These are phyloP conservation scores for Leccinum subgranulosum DNA, from an alignment of 768 basidiomycete genomes.

Conservation along the genomic window DNA sequence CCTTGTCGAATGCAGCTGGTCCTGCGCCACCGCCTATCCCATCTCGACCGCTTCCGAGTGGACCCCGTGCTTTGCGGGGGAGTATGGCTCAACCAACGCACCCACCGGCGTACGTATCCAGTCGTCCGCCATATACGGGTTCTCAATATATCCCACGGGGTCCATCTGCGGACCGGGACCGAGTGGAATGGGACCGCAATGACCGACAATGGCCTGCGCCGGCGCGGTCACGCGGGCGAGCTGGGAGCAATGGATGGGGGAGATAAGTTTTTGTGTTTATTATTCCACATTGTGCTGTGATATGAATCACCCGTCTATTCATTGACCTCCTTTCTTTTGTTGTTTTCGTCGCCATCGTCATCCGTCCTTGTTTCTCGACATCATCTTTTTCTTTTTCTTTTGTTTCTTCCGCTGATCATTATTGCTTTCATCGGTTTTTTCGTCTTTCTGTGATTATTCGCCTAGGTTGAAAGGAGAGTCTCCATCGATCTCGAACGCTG, in stretches of 20 bases:
- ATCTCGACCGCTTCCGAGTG: conserved; percentile 37
- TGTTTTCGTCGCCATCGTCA: background rate
- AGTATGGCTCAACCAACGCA: conserved; percentile 23
- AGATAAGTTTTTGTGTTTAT: conserved; percentile 17
- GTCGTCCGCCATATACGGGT: conserved; percentile 22
- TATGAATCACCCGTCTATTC: conserved; percentile 4
- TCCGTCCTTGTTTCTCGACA: background rate
- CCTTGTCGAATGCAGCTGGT: conserved; percentile 20
- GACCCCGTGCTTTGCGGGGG: conserved; percentile 38
- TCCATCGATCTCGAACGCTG: background rate
- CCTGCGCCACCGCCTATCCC: conserved; percentile 21
- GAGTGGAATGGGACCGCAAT: conserved; percentile 43
- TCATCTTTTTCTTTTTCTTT: too few relatives aligned
- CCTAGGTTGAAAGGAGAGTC: conserved; percentile 6
- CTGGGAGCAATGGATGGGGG: conserved; percentile 37
- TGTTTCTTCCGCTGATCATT: conserved; percentile 28
- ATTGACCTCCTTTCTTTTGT: background rate
- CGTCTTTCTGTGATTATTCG: conserved; percentile 7
- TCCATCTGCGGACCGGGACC: conserved; percentile 51
- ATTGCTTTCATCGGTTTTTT: conserved; percentile 25
- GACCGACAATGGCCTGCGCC: conserved; percentile 34
- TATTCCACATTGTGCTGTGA: conserved; percentile 12
- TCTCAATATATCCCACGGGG: conserved; percentile 45
- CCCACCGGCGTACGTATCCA: conserved; percentile 14
- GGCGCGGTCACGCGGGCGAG: conserved; percentile 30